Base-by-base conservation (phyloP, 2,329 filamentous ascomycete genomes). In the Trichophyton rubrum region DNA sequence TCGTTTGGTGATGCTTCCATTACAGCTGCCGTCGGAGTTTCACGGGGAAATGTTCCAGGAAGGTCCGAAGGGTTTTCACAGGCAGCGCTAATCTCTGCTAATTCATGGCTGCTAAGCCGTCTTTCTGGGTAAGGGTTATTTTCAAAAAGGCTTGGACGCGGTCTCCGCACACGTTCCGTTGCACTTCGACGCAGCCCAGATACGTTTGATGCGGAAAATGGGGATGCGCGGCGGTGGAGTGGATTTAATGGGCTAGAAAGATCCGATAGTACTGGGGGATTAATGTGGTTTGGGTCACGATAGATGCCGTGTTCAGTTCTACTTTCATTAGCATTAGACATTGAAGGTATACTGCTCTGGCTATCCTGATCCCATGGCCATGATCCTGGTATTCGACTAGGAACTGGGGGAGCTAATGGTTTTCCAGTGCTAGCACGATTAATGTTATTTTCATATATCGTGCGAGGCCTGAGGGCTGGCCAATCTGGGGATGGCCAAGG, bases 1-100 rank as follows among this genome's bases (percentile, higher is more conserved):
- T 56, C 24, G 5, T 47, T 47, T 20, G 17, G 11, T n/a, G 58
- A 17, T 13, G 24, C n/a, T 22, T 59, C 35, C 13, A 40, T 35
- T 53, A 43, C 13, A 17, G 15, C 11, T 15, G 43, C 22, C 7
- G 33, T 30, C 17, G 13, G 35, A 33, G 63, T 58, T 60, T 68
- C 69, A 7, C 56, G 55, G 2, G 69, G 68, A 45, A 68, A 70
- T 41, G 66, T 68, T n/a, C 68, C 68, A 3, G 68, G 67, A 41
- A 67, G 61, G 24, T 59, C 57, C 3, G 59, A 56, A 47, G 43
- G 22, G 40, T 57, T 13, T 11, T 43, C 40, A 15, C 55, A 24
- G 8, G 17, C 35, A 57, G 9, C 41, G 27, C 13, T 40, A 56
- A 41, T 59, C 53, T 30, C 51, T 47, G 58, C 58, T 20, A 40